These are phyloP conservation scores for Glutinoglossum americanum DNA, from an alignment of 495 filamentous ascomycete species.

Conservation along the genomic window DNA sequence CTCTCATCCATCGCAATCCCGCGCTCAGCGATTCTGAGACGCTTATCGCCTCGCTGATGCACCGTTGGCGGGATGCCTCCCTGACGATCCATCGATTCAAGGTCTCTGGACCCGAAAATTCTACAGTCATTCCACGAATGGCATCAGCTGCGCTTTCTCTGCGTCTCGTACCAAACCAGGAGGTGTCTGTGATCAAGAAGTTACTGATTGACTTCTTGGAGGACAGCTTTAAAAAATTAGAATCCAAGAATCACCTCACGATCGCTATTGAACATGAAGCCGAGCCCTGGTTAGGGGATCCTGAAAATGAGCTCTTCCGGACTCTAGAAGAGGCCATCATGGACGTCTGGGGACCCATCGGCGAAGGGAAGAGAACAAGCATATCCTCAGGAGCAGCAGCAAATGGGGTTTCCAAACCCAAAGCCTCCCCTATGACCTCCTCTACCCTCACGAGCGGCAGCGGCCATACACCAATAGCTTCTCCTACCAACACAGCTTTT, in stretches of 20 bases:
- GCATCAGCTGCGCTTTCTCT: slow-evolving; percentile 75
- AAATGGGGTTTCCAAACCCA: slow-evolving; percentile 10
- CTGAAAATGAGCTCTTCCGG: slow-evolving; percentile 71
- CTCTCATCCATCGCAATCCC: slow-evolving; percentile 48
- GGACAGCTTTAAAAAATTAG: slow-evolving; percentile 47
- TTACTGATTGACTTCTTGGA: slow-evolving; percentile 43
- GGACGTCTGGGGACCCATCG: slow-evolving; percentile 47
- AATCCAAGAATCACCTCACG: slow-evolving; percentile 57
- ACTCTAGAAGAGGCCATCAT: slow-evolving; percentile 75
- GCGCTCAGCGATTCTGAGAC: slow-evolving; percentile 40
- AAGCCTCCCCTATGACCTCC: slow-evolving; percentile 29
- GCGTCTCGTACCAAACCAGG: slow-evolving; percentile 82
- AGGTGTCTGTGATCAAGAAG: slow-evolving; percentile 47
- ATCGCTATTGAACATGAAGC: slow-evolving; percentile 79
- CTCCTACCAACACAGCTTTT: not conserved
- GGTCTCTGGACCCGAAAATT: slow-evolving; percentile 59
- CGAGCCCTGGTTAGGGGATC: slow-evolving; percentile 90
- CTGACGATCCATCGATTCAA: slow-evolving; percentile 85
- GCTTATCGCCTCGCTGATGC: slow-evolving; percentile 63
- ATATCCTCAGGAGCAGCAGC: slow-evolving; percentile 14
- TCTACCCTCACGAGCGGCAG: slow-evolving; percentile 32
- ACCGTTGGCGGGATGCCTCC: slow-evolving; percentile 88
- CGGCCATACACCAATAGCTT: slow-evolving; percentile 14
- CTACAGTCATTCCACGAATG: slow-evolving; percentile 68
- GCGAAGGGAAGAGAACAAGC: slow-evolving; percentile 10